phyloP scores from a whole-genome alignment of 495 filamentous ascomycete genomes.

The Aspergillus bertholletiae region DNA sequence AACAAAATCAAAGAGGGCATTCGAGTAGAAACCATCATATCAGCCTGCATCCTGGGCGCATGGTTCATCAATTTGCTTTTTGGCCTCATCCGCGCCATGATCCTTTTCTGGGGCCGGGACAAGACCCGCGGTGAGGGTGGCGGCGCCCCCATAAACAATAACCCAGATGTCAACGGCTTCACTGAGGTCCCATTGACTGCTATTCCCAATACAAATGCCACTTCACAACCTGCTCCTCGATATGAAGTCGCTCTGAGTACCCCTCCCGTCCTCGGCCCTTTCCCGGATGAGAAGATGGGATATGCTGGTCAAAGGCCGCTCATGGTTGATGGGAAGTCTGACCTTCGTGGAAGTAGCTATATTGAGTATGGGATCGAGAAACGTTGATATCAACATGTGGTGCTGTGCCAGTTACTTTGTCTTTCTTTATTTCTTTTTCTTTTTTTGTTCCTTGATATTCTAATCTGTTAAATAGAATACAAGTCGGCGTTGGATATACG shows the following conservation, averaged over 20 bases:
- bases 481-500: neutral
- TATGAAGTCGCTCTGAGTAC: conserved; percentile 19
- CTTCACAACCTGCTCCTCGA: conserved; percentile 18
- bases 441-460: neutral
- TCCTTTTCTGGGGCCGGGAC: conserved; percentile 39
- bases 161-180: conserved; percentile 22
- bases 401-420: neutral
- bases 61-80: conserved; percentile 76
- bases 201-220: conserved; percentile 17
- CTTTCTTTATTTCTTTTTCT: conserved; percentile 8
- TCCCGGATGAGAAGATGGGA: conserved; percentile 40
- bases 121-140: conserved; percentile 48
- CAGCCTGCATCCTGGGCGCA: conserved; percentile 61
- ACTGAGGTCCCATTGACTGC: conserved; percentile 30
- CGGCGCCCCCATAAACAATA: conserved; percentile 21
- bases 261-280: conserved; percentile 8
- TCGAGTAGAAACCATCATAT: conserved; percentile 72
- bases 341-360: conserved; percentile 33
- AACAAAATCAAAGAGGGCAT: conserved; percentile 61
- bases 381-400: conserved; percentile 6
- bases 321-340: conserved; percentile 19
- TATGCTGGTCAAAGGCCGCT: conserved; percentile 42
- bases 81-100: conserved; percentile 63
- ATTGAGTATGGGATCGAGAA: conserved; percentile 40
- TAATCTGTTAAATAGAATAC: neutral